These are phyloP conservation scores for Herpotrichia juniperi DNA, from an alignment of 2,329 filamentous ascomycete species.

Conservation along the genomic window DNA sequence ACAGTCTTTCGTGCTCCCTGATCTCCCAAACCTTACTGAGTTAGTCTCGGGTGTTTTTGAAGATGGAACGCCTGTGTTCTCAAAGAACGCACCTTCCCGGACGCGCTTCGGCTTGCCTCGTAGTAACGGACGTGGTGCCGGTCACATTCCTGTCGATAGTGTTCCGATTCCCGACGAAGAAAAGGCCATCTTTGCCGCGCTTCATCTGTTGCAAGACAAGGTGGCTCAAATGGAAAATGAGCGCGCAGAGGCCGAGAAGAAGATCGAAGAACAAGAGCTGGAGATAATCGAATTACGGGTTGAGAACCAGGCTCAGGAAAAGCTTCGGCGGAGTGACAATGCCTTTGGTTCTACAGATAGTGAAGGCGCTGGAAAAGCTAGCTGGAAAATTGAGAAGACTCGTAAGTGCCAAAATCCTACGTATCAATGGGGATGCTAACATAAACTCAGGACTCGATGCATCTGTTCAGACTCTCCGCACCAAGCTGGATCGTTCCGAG, in stretches of 20 bases:
- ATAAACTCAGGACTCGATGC: conserved; percentile 59
- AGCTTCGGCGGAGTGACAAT: conserved; percentile 53
- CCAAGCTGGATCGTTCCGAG: conserved; percentile 66
- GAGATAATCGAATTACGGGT: conserved; percentile 59
- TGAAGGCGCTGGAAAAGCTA: conserved; percentile 49
- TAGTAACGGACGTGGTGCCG: conserved; percentile 34
- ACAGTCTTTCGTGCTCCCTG: conserved; percentile 66
- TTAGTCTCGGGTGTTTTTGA: conserved; percentile 64
- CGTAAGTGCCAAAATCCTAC: conserved; percentile 51
- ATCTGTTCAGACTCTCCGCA: conserved; percentile 65
- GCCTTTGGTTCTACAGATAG: conserved; percentile 55
- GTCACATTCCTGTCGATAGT: conserved; percentile 57
- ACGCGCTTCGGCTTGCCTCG: conserved; percentile 62
- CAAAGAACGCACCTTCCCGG: conserved; percentile 55
- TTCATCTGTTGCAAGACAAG: conserved; percentile 64
- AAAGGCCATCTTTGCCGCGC: conserved; percentile 66
- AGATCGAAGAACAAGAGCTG: conserved; percentile 57
- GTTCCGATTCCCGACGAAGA: conserved; percentile 66
- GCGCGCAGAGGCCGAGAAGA: conserved; percentile 57
- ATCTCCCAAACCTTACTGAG: conserved; percentile 66
- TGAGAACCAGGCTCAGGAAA: conserved; percentile 51
- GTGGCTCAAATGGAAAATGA: conserved; percentile 62
- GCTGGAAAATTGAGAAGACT: conserved; percentile 58
- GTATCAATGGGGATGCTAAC: conserved; percentile 16
- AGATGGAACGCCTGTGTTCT: conserved; percentile 63